Conservation (phyloP, 2,329 filamentous ascomycete species). For the Penicillium sclerotiorum region DNA sequence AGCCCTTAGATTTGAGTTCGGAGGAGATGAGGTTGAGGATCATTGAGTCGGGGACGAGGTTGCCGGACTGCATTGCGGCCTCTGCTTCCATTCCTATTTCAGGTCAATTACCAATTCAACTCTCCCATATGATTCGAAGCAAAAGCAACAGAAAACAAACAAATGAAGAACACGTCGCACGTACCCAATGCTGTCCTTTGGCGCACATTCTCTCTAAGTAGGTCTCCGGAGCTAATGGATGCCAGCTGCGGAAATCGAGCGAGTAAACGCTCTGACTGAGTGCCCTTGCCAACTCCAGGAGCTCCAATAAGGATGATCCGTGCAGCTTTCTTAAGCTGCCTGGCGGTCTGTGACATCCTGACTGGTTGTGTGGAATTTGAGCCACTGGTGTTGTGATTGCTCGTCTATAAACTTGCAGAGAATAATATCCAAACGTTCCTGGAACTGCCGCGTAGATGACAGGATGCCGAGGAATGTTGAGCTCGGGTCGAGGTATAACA, state of each 20-base stretch:
- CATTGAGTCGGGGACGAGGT: conserved; percentile 86
- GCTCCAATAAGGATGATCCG: conserved; percentile 93
- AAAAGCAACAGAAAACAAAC: neutral
- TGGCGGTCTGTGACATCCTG: conserved; percentile 39
- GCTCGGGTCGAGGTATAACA: neutral
- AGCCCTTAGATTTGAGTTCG: conserved; percentile 82
- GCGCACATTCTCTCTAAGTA: conserved; percentile 91
- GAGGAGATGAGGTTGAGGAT: conserved; percentile 91
- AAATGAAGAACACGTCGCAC: conserved; percentile 16
- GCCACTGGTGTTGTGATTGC: conserved; percentile 1
- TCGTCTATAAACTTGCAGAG: conserved; percentile 3
- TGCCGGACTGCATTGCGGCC: conserved; percentile 80
- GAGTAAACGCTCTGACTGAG: conserved; percentile 87
- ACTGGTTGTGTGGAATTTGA: conserved; percentile 1
- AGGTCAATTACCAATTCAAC: conserved; percentile 13
- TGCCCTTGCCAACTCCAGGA: conserved; percentile 96
- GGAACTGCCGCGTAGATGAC: conserved; percentile 10
- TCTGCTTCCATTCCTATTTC: conserved; percentile 83
- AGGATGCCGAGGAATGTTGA: conserved; percentile 8
- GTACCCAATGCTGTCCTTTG: conserved; percentile 81
- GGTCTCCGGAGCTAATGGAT: conserved; percentile 89
- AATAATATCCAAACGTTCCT: conserved; percentile 5
- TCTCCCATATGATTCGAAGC: neutral
- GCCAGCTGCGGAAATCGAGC: conserved; percentile 84
- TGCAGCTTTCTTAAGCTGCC: conserved; percentile 73